A percentile compares a stretch with the other conserved stretches of the same genome.
Conservation (phyloP, 2,329 filamentous ascomycete species). For the Neophaeococcomyces mojaviensis region DNA sequence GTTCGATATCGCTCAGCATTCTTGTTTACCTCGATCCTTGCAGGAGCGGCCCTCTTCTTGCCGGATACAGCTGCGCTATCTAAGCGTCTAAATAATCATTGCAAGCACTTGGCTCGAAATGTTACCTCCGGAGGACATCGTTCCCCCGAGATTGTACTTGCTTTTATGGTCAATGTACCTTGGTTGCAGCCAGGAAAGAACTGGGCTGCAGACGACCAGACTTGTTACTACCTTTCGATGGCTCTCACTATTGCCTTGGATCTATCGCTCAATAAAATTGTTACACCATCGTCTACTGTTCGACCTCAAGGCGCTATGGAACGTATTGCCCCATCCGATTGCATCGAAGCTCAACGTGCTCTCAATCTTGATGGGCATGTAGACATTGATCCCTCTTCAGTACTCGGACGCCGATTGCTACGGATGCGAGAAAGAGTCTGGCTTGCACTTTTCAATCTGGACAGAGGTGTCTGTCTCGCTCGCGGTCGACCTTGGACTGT, state of each 20-base stretch:
- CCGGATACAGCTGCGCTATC: conserved; percentile 57
- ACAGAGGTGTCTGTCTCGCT: conserved; percentile 64
- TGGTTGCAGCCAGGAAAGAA: conserved; percentile 65
- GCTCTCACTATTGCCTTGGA: conserved; percentile 63
- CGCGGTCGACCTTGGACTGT: conserved; percentile 62
- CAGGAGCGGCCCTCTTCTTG: conserved; percentile 61
- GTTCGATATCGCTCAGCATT: conserved; percentile 62
- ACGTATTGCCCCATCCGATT: conserved; percentile 56
- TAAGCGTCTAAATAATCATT: conserved; percentile 58
- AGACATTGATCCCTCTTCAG: conserved; percentile 54
- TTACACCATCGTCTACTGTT: conserved; percentile 49
- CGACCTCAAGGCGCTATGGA: conserved; percentile 36
- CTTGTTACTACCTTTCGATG: conserved; percentile 63
- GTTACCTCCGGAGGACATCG: conserved; percentile 56
- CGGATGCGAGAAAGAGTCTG: conserved; percentile 61
- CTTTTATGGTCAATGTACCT: conserved; percentile 67
- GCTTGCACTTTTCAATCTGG: conserved; percentile 65
- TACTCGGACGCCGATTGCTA: conserved; percentile 54
- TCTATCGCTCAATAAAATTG: conserved; percentile 61
- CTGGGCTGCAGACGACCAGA: conserved; percentile 61
- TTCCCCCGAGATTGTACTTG: conserved; percentile 66
- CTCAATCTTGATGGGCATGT: conserved; percentile 61
- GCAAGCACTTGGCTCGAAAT: conserved; percentile 54
- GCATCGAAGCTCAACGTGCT: conserved; percentile 59
- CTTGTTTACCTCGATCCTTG: conserved; percentile 63